Evolutionary conservation across 176 grass and related monocot genomes (phyloP).

Genomic region (Triticum dicoccoides): DNA sequence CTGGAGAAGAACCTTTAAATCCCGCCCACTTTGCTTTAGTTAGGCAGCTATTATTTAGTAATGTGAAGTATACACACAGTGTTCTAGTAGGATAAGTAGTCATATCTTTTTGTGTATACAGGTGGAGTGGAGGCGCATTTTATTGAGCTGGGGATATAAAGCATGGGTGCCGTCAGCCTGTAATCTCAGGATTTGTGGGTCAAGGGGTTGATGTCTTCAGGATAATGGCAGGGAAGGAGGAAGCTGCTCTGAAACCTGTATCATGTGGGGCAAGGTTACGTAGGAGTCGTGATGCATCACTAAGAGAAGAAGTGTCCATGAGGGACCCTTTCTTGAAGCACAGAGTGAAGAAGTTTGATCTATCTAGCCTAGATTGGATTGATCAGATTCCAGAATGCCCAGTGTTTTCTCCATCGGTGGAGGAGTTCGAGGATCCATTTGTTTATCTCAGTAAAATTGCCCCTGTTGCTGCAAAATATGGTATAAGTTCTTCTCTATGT

Average conservation of each 20-base stretch:
- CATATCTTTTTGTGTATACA: constrained; percentile 29
- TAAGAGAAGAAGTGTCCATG: constrained; percentile 26
- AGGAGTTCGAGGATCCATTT: constrained; percentile 90
- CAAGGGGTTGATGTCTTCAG: constrained; percentile 30
- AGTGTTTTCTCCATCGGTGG: constrained; percentile 72
- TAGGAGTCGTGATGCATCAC: constrained; percentile 43
- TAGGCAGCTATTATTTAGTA: constrained; percentile 32
- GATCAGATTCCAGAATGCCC: constrained; percentile 91
- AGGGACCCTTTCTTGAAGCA: constrained; percentile 71
- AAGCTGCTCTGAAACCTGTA: constrained; percentile 49
- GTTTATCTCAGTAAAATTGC: constrained; percentile 85
- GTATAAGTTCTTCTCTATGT: constrained; percentile 40
- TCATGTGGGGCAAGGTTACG: constrained; percentile 58
- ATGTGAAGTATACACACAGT: neutral
- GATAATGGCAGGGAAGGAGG: constrained; percentile 60
- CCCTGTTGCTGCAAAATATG: constrained; percentile 71
- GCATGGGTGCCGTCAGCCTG: constrained; percentile 26
- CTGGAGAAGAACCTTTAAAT: constrained; percentile 24
- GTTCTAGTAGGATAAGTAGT: constrained; percentile 9
- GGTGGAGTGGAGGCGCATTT: constrained; percentile 52
- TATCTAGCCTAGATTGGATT: constrained; percentile 86
- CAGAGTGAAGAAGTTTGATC: constrained; percentile 76
- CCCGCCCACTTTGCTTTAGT: constrained; percentile 35
- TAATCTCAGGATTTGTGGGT: constrained; percentile 21
- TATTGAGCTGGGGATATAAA: constrained; percentile 49